Conservation (phyloP, 768 basidiomycete genomes). For the Mycena epipterygia region DNA sequence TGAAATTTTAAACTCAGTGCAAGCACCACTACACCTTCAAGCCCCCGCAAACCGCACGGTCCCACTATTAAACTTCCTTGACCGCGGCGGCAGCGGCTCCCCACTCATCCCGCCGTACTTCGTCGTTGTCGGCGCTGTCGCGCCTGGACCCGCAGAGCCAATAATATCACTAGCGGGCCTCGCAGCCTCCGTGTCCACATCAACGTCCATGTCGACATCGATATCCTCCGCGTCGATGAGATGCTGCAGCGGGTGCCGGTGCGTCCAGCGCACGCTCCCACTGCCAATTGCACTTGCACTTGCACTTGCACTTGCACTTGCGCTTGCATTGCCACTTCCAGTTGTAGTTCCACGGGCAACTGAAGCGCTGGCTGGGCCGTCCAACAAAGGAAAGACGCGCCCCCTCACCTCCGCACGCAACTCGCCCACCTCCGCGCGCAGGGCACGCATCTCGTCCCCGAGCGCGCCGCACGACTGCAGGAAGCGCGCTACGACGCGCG, state of each 20-base stretch:
- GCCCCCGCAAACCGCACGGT: too few relatives aligned
- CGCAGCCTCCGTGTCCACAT: not conserved
- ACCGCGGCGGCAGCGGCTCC: slow-evolving; percentile 5
- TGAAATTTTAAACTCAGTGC: too few relatives aligned
- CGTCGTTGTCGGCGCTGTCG: not conserved
- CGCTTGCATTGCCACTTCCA: too few relatives aligned
- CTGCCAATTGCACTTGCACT: too few relatives aligned
- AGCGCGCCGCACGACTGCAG: not conserved
- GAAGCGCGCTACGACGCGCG: not conserved
- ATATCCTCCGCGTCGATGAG: not conserved
- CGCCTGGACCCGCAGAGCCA: too few relatives aligned
- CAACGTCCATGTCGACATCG: too few relatives aligned
- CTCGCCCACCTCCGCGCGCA: slow-evolving; percentile 16
- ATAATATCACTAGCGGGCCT: too few relatives aligned
- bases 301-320: too few relatives aligned
- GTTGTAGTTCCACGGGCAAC: too few relatives aligned
- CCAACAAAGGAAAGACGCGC: too few relatives aligned
- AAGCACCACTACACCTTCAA: too few relatives aligned
- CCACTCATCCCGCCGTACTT: not conserved
- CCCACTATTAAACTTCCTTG: slow-evolving; percentile 3
- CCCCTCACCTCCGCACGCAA: slow-evolving; percentile 1
- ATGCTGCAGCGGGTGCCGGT: slow-evolving; percentile 14
- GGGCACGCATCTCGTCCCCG: slow-evolving; percentile 11
- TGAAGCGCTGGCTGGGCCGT: too few relatives aligned
- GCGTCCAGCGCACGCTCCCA: not conserved